phyloP scores from a whole-genome alignment of 768 basidiomycete species.

The Lactarius pseudohatsudake region DNA sequence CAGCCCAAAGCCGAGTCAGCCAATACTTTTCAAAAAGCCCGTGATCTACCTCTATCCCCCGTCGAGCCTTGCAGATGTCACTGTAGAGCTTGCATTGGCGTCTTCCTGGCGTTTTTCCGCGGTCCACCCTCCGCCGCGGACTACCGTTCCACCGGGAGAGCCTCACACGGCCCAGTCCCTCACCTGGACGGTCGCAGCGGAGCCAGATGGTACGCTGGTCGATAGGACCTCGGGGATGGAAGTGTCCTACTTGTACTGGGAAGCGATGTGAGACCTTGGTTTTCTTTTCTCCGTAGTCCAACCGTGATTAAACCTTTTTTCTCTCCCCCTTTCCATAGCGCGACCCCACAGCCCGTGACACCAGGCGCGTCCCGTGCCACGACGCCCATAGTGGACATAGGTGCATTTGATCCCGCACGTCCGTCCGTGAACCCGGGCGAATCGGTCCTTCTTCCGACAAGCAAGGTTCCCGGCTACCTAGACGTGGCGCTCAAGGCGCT shows the following conservation, averaged over 20 bases:
- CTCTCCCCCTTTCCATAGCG: slow-evolving; percentile 13
- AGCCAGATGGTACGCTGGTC: slow-evolving; percentile 16
- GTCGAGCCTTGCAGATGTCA: slow-evolving; percentile 8
- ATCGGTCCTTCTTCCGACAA: slow-evolving; percentile 33
- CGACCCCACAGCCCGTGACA: not conserved
- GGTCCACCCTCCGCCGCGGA: slow-evolving; percentile 11
- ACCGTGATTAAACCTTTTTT: not conserved
- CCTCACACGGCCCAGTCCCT: slow-evolving; percentile 6
- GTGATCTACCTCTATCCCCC: slow-evolving; percentile 22
- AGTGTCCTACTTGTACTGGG: slow-evolving; percentile 23
- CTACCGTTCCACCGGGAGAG: not conserved
- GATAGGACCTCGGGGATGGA: slow-evolving; percentile 12
- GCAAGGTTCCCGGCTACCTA: slow-evolving; percentile 39
- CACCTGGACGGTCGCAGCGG: slow-evolving; percentile 14
- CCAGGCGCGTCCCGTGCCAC: slow-evolving; percentile 3
- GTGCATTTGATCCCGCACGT: slow-evolving; percentile 19
- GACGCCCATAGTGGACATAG: slow-evolving; percentile 3
- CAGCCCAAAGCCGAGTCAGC: not conserved
- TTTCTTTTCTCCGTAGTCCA: not conserved
- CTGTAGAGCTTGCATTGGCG: slow-evolving; percentile 4
- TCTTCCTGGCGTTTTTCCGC: slow-evolving; percentile 19
- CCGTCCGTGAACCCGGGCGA: slow-evolving; percentile 12
- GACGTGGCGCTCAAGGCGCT: slow-evolving; percentile 37
- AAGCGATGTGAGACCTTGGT: slow-evolving; percentile 13
- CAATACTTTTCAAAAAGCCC: slow-evolving; percentile 1